Evolutionary conservation across 1,284 basidiomycete genomes (phyloP).

Genomic region (Polyporus tsugae): DNA sequence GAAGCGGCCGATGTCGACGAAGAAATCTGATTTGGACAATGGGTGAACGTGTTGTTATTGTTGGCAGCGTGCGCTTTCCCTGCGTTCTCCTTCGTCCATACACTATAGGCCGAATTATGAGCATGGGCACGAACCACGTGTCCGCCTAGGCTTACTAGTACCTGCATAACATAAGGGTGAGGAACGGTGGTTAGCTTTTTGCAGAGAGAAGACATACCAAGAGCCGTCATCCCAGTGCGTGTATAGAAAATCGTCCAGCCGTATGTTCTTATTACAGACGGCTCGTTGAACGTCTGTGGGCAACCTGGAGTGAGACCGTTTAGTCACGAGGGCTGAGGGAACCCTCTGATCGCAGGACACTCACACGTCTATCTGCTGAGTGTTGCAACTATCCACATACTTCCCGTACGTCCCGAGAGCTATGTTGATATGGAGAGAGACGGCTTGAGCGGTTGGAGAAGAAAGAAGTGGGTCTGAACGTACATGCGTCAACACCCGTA

Average conservation of each 20-base stretch:
- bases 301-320: conserved; percentile 9
- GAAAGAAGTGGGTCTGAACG: not conserved
- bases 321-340: no score
- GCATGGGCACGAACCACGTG: not conserved
- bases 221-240: conserved; percentile 27
- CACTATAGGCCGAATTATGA: conserved; percentile 8
- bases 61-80: conserved; percentile 17
- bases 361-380: not conserved
- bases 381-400: not conserved
- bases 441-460: not conserved
- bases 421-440: not conserved
- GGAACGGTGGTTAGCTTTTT: not conserved
- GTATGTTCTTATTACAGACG: conserved; percentile 28
- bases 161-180: conserved; percentile 15
- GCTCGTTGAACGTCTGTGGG: conserved; percentile 24
- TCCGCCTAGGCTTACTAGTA: conserved; percentile 26
- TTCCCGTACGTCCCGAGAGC: not conserved
- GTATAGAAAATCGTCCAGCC: conserved; percentile 29
- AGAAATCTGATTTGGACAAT: conserved; percentile 19
- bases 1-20: not conserved
- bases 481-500: conserved; percentile 15
- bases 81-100: conserved; percentile 25
- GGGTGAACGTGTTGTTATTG: conserved; percentile 23
- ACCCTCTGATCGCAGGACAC: no score
- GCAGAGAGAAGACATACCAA: conserved; percentile 23